Base-by-base conservation (phyloP, 1,139 yeast genomes). In the Yamadazyma triangularis region DNA sequence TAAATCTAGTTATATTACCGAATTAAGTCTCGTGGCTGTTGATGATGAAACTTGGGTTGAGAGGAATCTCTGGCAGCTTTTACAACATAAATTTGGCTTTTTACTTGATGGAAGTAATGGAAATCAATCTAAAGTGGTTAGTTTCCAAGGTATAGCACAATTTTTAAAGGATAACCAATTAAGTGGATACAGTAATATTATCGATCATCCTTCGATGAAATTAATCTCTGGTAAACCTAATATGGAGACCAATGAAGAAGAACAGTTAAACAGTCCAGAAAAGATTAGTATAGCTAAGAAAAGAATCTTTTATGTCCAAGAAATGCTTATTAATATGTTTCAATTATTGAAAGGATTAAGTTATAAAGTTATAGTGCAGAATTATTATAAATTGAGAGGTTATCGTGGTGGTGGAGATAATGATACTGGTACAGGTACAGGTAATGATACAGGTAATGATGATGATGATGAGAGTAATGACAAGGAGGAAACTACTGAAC, bases 31-130 rank as follows among this genome's bases (percentile, higher is more conserved):
- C n/a, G 58, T 82, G 3, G 54, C 58, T 0, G 50, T 71, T 16
- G 75, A 75, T 11, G 51, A 54, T 5, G 58, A 61, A n/a, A 81
- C 87, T 0, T 83, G 84, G 79, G 42, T 81, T 8, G 87, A 79
- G 35, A 45, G 57, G 26, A 42, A 51, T 14, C 33, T 60, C 8
- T 57, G 61, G 61, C 44, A 44, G 11, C 47, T 39, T 38, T 26
- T 36, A 24, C 23, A 28, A 11, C 18, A 19, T 23, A 33, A 36
- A 15, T 21, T 34, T 13, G 29, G 25, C 16, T 25, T 29, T 15
- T 29, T 40, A 11, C 21, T 26, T 23, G 28, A 21, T 20, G n/a
- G n/a, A n/a, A n/a, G n/a, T n/a, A 12, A 4, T 11, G 9, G 10
- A 7, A 16, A 9, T 4, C 23, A 4, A 8, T 22, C 13, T 28